Evolutionary conservation across 768 basidiomycete species (phyloP).

Genomic region (Guyanaporus albipodus): DNA sequence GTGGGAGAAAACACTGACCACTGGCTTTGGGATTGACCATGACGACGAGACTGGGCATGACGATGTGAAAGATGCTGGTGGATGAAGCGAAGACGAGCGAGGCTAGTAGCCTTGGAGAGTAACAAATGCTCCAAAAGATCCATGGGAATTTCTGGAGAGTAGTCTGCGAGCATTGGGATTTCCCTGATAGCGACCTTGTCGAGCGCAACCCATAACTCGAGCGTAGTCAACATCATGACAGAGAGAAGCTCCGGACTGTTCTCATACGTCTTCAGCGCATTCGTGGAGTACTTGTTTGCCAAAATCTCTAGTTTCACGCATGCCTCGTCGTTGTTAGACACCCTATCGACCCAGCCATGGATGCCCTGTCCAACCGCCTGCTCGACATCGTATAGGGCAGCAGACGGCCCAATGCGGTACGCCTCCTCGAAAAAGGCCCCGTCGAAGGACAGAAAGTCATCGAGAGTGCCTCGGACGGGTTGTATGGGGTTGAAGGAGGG

Average conservation of each 20-base stretch:
- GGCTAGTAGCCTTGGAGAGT: slow-evolving; percentile 28
- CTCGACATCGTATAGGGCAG: slow-evolving; percentile 38
- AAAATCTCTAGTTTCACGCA: slow-evolving; percentile 27
- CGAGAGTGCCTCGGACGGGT: slow-evolving; percentile 10
- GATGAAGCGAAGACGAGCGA: slow-evolving; percentile 29
- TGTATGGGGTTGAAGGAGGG: background rate
- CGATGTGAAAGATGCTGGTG: slow-evolving; percentile 32
- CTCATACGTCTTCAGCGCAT: slow-evolving; percentile 27
- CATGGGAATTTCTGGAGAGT: slow-evolving; percentile 43
- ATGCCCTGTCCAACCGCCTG: slow-evolving; percentile 27
- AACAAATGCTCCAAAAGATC: slow-evolving; percentile 40
- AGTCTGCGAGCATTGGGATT: slow-evolving; percentile 38
- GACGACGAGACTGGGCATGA: slow-evolving; percentile 11
- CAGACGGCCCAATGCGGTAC: slow-evolving; percentile 5
- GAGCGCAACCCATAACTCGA: slow-evolving; percentile 48
- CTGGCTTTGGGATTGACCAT: slow-evolving; percentile 15
- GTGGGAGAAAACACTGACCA: slow-evolving; percentile 36
- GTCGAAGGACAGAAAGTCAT: slow-evolving; percentile 15
- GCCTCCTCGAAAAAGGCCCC: slow-evolving; percentile 13
- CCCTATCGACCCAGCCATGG: slow-evolving; percentile 30
- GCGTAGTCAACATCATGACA: slow-evolving; percentile 41
- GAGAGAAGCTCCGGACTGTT: slow-evolving; percentile 36
- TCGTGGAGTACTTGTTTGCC: slow-evolving; percentile 23
- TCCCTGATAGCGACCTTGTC: slow-evolving; percentile 35
- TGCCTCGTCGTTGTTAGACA: slow-evolving; percentile 18